A percentile compares a stretch with the other conserved stretches of the same genome.
Evolutionary conservation across 768 basidiomycete genomes (phyloP).

Genomic region (Galerina marginata): DNA sequence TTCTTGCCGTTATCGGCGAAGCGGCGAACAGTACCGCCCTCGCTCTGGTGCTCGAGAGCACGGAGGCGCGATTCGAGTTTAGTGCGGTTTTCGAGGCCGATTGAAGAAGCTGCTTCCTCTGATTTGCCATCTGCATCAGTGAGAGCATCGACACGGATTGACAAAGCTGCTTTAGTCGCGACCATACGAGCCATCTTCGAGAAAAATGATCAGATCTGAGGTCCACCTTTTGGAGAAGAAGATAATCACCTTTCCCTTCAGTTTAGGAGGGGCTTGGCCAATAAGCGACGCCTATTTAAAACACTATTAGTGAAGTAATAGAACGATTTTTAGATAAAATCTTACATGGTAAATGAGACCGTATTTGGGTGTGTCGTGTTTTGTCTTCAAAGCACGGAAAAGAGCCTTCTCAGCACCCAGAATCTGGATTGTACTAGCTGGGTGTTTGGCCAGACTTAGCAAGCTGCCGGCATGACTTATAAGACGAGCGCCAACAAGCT

Average conservation of each 20-base stretch:
- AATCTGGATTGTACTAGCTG: constrained; percentile 97
- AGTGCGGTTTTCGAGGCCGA: constrained; percentile 92
- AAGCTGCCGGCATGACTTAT: constrained; percentile 97
- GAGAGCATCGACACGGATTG: constrained; percentile 96
- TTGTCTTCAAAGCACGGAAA: constrained; percentile 97
- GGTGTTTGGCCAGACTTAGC: constrained; percentile 95
- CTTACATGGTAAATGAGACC: constrained; percentile 97
- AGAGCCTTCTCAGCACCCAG: constrained; percentile 98
- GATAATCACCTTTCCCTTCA: constrained; percentile 87
- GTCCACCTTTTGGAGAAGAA: not conserved
- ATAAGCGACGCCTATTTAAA: constrained; percentile 82
- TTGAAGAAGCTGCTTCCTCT: constrained; percentile 76
- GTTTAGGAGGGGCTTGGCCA: constrained; percentile 95
- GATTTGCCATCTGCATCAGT: constrained; percentile 92
- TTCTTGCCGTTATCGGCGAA: constrained; percentile 64
- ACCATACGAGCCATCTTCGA: constrained; percentile 98
- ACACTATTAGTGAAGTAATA: not conserved
- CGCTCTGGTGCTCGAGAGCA: constrained; percentile 83
- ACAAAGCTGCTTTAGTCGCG: constrained; percentile 96
- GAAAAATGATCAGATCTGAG: constrained; percentile 6
- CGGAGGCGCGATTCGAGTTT: constrained; percentile 95
- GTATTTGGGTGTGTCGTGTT: constrained; percentile 99
- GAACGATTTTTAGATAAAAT: constrained; percentile 15
- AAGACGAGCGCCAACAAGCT: constrained; percentile 89
- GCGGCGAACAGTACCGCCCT: constrained; percentile 72